Percentiles rank a stretch among this genome's conserved stretches.
These are phyloP conservation scores for Lactarius sp. DNA, from an alignment of 768 basidiomycete genomes.

Conservation along the genomic window DNA sequence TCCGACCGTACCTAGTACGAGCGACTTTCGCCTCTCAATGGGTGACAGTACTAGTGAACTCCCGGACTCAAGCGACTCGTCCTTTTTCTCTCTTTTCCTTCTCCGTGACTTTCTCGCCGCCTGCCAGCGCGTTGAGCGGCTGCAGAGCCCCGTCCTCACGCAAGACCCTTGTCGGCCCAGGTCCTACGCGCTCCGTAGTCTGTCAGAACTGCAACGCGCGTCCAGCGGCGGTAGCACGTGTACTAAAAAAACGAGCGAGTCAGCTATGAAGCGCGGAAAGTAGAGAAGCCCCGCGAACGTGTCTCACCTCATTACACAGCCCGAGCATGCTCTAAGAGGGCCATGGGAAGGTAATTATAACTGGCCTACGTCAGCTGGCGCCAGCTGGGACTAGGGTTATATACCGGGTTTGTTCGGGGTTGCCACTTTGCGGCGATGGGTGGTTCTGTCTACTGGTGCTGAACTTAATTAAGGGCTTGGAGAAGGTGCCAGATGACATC, in stretches of 20 bases:
- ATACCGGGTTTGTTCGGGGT: too few species aligned
- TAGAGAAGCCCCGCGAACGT: not conserved
- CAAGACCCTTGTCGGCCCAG: conserved; percentile 31
- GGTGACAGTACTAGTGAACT: not conserved
- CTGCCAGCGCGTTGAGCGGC: conserved; percentile 1
- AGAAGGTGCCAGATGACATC: too few species aligned
- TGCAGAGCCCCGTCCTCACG: conserved; percentile 22
- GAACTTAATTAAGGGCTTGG: too few species aligned
- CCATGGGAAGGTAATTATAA: too few species aligned
- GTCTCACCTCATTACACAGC: too few species aligned
- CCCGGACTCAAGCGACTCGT: not conserved
- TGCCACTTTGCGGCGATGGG: too few species aligned
- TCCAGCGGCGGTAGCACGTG: conserved; percentile 83
- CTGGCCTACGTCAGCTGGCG: too few species aligned
- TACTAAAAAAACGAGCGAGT: conserved; percentile 45
- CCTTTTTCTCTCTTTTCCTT: conserved; percentile 5
- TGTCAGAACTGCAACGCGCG: conserved; percentile 70
- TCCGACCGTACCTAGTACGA: conserved; percentile 15
- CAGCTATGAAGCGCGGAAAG: not conserved
- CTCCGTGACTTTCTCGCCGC: not conserved
- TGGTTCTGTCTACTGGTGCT: too few species aligned
- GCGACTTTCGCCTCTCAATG: conserved; percentile 1
- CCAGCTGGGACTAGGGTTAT: too few species aligned
- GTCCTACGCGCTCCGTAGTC: conserved; percentile 51
- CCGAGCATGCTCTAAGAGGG: too few species aligned